Percentiles rank a stretch among this genome's conserved stretches.
Conservation (phyloP, 2,329 filamentous ascomycete species). For the Phialemonium atrogriseum region DNA sequence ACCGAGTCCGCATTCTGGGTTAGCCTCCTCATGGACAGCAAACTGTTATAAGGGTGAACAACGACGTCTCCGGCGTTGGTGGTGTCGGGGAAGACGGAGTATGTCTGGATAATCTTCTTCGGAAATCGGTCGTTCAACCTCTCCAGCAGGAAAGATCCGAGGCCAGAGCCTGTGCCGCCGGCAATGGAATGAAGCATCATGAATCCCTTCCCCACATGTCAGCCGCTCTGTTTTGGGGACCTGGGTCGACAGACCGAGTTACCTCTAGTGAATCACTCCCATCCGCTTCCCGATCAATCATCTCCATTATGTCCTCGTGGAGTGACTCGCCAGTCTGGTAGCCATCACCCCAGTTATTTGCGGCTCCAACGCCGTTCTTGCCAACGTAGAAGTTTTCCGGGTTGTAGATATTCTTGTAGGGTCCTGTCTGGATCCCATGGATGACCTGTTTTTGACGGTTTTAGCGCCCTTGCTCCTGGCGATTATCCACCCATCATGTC, state of each 20-base stretch:
- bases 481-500: no score
- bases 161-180: constrained; percentile 89
- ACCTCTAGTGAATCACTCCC: constrained; percentile 94
- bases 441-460: constrained; percentile 56
- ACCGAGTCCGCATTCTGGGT: constrained; percentile 97
- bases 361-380: constrained; percentile 86
- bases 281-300: constrained; percentile 97
- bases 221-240: constrained; percentile 9
- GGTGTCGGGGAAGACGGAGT: constrained; percentile 95
- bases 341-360: constrained; percentile 97
- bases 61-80: constrained; percentile 83
- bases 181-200: constrained; percentile 99
- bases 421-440: constrained; percentile 82
- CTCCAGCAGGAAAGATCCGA: constrained; percentile 91
- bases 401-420: constrained; percentile 99
- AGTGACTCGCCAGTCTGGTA: constrained; percentile 89
- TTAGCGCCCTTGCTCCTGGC: no score
- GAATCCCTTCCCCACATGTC: constrained; percentile 57
- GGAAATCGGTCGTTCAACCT: constrained; percentile 94
- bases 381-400: constrained; percentile 98
- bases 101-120: constrained; percentile 98
- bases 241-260: constrained; percentile 8
- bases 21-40: constrained; percentile 81
- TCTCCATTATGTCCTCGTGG: constrained; percentile 96
- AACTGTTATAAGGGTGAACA: constrained; percentile 95